phyloP scores from a whole-genome alignment of 495 filamentous ascomycete genomes.

The Elaphomyces granulatus region DNA sequence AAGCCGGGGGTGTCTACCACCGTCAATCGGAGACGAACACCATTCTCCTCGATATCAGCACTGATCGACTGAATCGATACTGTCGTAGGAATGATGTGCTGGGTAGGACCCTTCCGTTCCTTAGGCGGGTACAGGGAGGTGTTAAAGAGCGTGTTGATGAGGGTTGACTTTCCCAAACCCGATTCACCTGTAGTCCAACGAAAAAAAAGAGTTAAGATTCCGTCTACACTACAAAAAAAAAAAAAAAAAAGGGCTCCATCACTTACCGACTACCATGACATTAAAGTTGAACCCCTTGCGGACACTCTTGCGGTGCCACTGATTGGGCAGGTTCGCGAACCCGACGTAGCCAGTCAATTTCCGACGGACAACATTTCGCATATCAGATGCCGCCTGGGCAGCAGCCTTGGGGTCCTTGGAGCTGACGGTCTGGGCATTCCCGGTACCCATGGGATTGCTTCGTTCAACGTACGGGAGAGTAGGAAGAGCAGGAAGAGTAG shows the following conservation, averaged over 20 bases:
- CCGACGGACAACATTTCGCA: slow-evolving; percentile 93
- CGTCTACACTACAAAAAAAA: slow-evolving; percentile 13
- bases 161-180: slow-evolving; percentile 94
- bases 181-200: slow-evolving; percentile 64
- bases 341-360: slow-evolving; percentile 98
- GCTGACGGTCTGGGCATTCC: slow-evolving; percentile 49
- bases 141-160: slow-evolving; percentile 99
- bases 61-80: slow-evolving; percentile 97
- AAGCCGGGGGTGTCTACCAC: slow-evolving; percentile 98
- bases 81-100: slow-evolving; percentile 98
- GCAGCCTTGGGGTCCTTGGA: slow-evolving; percentile 76
- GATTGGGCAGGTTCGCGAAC: slow-evolving; percentile 97
- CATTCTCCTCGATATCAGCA: slow-evolving; percentile 97
- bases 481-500: slow-evolving; percentile 23
- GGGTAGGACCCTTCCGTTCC: slow-evolving; percentile 90
- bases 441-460: slow-evolving; percentile 46
- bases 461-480: slow-evolving; percentile 44
- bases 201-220: not conserved
- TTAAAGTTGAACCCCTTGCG: slow-evolving; percentile 99
- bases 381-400: slow-evolving; percentile 64
- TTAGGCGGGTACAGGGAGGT: slow-evolving; percentile 97
- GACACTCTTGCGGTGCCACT: slow-evolving; percentile 99
- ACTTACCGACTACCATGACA: slow-evolving; percentile 97
- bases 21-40: slow-evolving; percentile 89
- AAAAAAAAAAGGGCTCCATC: not conserved